phyloP scores from a whole-genome alignment of 2,329 filamentous ascomycete species.

The Clonostachys sp. region DNA sequence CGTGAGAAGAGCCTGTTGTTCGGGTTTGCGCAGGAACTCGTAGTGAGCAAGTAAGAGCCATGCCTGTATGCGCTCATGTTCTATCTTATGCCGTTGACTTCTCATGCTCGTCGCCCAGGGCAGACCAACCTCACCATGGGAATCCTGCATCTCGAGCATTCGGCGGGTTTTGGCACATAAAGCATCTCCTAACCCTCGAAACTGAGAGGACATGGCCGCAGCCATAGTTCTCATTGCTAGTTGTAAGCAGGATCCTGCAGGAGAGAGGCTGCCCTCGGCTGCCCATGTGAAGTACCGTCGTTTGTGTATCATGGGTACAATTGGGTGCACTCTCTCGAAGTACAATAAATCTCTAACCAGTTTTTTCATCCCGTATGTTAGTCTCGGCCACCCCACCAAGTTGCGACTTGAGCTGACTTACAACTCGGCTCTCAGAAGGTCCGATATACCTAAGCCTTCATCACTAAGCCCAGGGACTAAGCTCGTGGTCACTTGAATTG shows the following conservation, averaged over 20 bases:
- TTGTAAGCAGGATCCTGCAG: background rate
- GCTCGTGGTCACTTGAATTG: too few species aligned
- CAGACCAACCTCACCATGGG: too few species aligned
- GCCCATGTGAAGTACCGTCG: constrained; percentile 1
- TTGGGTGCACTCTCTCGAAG: constrained; percentile 8
- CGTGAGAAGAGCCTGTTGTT: background rate
- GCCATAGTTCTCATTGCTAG: constrained; percentile 1
- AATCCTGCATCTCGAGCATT: background rate
- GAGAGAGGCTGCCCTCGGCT: background rate
- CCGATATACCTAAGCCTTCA: too few species aligned
- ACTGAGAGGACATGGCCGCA: background rate
- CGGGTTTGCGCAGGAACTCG: background rate
- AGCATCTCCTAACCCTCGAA: background rate
- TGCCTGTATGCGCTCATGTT: background rate
- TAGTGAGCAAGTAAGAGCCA: constrained; percentile 2
- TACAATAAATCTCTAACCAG: constrained; percentile 19
- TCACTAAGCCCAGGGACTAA: too few species aligned
- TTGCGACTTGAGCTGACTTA: too few species aligned
- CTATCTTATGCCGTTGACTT: too few species aligned
- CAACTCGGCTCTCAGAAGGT: too few species aligned
- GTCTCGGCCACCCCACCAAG: too few species aligned
- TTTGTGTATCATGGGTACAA: background rate
- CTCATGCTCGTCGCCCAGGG: too few species aligned
- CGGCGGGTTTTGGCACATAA: background rate
- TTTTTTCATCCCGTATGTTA: too few species aligned